These are phyloP conservation scores for Leptomonas pyrrhocoris DNA, from an alignment of 208 protist genomes.

Conservation along the genomic window DNA sequence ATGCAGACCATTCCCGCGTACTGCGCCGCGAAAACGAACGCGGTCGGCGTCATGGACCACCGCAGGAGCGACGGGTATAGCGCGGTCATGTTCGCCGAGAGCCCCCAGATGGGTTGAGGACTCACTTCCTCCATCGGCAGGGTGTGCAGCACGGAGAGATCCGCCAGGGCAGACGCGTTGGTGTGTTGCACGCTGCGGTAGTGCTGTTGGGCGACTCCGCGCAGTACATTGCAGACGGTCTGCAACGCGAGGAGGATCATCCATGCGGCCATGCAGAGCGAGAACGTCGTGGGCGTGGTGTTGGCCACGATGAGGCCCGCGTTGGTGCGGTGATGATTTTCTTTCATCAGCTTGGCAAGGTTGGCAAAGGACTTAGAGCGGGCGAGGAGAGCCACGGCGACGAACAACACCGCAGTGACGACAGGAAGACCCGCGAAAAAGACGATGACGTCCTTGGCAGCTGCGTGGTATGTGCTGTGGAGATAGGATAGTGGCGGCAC, in stretches of 20 bases:
- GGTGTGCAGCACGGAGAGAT: conserved; percentile 18
- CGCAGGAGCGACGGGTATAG: conserved; percentile 20
- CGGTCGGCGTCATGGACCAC: conserved; percentile 24
- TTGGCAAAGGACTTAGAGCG: conserved; percentile 1
- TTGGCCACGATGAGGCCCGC: conserved; percentile 17
- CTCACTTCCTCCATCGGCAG: conserved; percentile 1
- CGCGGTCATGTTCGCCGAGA: conserved; percentile 17
- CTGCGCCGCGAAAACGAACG: conserved; percentile 36
- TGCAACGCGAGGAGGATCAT: conserved; percentile 26
- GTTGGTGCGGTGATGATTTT: conserved; percentile 18
- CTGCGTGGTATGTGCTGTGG: conserved; percentile 18
- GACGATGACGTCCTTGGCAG: conserved; percentile 7
- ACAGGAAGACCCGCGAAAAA: conserved; percentile 18
- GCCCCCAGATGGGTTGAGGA: conserved; percentile 26
- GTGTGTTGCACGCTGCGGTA: conserved; percentile 20
- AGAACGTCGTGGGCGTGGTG: conserved; percentile 12
- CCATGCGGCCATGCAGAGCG: conserved; percentile 26
- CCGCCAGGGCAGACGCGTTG: conserved; percentile 13
- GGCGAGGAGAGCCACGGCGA: conserved; percentile 14
- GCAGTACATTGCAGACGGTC: conserved; percentile 24
- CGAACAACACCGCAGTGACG: conserved; percentile 2
- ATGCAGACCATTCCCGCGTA: conserved; percentile 35
- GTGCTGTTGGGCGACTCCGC: conserved; percentile 29
- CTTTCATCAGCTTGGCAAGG: conserved; percentile 4
- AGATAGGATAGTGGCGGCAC: conserved; percentile 21